phyloP scores from a whole-genome alignment of 169 alveolate genomes.

The Haemoproteus tartakovskyi region DNA sequence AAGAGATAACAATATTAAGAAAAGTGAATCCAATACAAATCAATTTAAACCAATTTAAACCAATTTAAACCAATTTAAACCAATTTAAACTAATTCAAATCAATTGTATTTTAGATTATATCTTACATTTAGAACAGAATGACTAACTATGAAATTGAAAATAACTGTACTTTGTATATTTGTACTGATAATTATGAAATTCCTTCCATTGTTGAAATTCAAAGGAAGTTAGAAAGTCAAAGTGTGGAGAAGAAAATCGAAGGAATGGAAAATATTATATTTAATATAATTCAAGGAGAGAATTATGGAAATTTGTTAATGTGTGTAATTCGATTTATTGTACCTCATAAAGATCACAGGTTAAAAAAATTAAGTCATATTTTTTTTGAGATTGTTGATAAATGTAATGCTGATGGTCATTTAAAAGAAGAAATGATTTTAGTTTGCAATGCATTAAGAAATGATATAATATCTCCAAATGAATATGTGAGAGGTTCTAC shows the following conservation, averaged over 20 bases:
- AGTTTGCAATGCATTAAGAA: conserved; percentile 95
- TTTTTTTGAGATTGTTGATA: conserved; percentile 94
- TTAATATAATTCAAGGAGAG: conserved; percentile 72
- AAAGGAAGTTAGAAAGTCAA: conserved; percentile 72
- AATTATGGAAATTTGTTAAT: conserved; percentile 76
- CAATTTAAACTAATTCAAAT: no score
- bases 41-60: no score
- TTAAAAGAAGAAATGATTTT: conserved; percentile 94
- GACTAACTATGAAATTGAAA: conserved; percentile 38
- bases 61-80: no score
- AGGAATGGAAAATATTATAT: conserved; percentile 74
- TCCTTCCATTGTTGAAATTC: conserved; percentile 38
- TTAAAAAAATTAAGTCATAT: conserved; percentile 90
- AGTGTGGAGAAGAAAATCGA: conserved; percentile 65
- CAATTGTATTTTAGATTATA: no score
- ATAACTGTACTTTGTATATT: conserved; percentile 54
- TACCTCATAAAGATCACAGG: conserved; percentile 81
- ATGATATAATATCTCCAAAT: conserved; percentile 93
- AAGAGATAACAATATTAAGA: no score
- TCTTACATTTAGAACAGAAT: no score
- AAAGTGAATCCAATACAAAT: no score
- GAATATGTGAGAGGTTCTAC: conserved; percentile 95
- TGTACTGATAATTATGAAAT: conserved; percentile 56
- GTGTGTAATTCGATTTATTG: conserved; percentile 81
- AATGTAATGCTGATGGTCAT: conserved; percentile 91